phyloP scores from a whole-genome alignment of 192 early-diverging fungal species.

The Dissophora ornata region DNA sequence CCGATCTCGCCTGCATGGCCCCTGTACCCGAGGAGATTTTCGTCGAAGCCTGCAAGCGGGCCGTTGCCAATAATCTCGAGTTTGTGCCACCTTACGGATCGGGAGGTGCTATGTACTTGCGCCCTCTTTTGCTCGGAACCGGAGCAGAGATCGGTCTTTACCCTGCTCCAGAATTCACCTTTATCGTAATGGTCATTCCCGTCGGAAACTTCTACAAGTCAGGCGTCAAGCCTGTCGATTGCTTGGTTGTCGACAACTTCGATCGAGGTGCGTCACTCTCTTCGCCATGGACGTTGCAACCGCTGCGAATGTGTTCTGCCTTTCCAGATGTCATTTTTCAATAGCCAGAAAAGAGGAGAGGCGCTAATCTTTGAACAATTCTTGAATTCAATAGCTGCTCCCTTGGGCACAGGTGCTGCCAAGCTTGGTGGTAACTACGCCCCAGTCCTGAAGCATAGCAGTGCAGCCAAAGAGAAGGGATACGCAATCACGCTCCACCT shows the following conservation, averaged over 20 bases:
- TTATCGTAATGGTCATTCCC: conserved; percentile 74
- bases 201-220: conserved; percentile 74
- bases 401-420: conserved; percentile 66
- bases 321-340: too few relatives aligned
- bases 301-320: too few relatives aligned
- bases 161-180: conserved; percentile 67
- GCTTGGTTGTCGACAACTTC: conserved; percentile 71
- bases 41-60: conserved; percentile 65
- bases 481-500: conserved; percentile 79
- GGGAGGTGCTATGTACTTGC: conserved; percentile 75
- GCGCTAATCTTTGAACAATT: too few relatives aligned
- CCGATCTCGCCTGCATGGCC: conserved; percentile 69
- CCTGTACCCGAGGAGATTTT: conserved; percentile 70
- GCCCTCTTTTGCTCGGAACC: conserved; percentile 76
- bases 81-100: conserved; percentile 79
- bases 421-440: conserved; percentile 86
- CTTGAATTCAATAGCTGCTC: conserved; percentile 51
- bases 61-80: conserved; percentile 73
- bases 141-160: conserved; percentile 74
- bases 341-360: too few relatives aligned
- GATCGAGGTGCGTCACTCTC: conserved; percentile 66
- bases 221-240: conserved; percentile 72
- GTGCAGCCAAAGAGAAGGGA: conserved; percentile 70
- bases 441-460: conserved; percentile 68
- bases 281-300: not conserved